Conservation (phyloP, 2,329 filamentous ascomycete species). For the Thermoascus crustaceus region DNA sequence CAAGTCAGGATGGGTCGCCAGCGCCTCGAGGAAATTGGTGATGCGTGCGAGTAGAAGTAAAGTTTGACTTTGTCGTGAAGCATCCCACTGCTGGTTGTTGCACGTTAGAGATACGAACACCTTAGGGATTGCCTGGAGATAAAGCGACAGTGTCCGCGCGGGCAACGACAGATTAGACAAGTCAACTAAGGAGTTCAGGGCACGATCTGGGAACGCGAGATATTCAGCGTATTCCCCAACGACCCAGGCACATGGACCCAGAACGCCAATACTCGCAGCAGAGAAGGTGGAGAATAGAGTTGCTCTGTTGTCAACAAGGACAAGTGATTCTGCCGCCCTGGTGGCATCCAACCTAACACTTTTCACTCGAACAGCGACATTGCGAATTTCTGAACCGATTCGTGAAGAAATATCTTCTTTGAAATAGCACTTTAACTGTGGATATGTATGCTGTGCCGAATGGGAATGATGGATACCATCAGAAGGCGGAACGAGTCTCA, state of each 20-base stretch:
- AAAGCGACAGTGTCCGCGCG: constrained; percentile 64
- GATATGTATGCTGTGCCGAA: constrained; percentile 10
- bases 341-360: constrained; percentile 74
- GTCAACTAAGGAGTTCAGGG: constrained; percentile 67
- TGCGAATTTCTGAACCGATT: constrained; percentile 80
- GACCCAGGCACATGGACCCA: constrained; percentile 75
- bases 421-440: constrained; percentile 8
- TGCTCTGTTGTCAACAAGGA: constrained; percentile 53
- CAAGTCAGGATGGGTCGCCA: constrained; percentile 73
- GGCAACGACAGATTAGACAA: constrained; percentile 49
- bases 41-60: constrained; percentile 73
- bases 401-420: constrained; percentile 22
- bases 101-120: constrained; percentile 67
- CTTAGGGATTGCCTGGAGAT: constrained; percentile 78
- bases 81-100: constrained; percentile 59
- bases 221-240: constrained; percentile 79
- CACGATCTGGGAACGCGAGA: constrained; percentile 60
- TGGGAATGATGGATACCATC: constrained; percentile 14
- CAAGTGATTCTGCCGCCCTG: constrained; percentile 66
- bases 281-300: constrained; percentile 48
- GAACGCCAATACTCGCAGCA: constrained; percentile 51
- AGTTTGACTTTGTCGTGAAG: constrained; percentile 63
- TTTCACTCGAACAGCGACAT: constrained; percentile 83
- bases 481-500: constrained; percentile 50
- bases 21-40: constrained; percentile 69